Base-by-base conservation (phyloP, 2,329 filamentous ascomycete genomes). In the Madurella mycetomatis region DNA sequence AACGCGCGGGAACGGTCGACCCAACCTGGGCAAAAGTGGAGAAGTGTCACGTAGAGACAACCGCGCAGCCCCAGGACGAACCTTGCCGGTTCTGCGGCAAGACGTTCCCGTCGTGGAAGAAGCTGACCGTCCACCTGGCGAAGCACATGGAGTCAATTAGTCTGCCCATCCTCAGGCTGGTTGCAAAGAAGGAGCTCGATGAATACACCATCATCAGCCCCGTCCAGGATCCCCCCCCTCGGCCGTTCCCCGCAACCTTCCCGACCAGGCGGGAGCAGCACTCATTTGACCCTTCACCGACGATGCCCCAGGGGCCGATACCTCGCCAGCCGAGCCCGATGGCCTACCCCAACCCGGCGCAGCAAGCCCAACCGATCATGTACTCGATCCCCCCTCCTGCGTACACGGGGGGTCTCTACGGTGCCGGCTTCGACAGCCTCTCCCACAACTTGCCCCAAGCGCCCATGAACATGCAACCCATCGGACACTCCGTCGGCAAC, bases 141-240 rank as follows among this genome's bases (percentile, higher is more conserved):
- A 92, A 92, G 70, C 92, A 96, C 69, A 94, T 96, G 90, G 90
- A 96, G 70, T 85, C 90, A 61, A 88, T 96, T 66, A 89, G 88
- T 64, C 81, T 96, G 66, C 91, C 92, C 0, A 82, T 96, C 32
- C 75, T 95, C 53, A 73, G 75, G 15, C 74, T 86, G 2, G 82
- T 85, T 3, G 76, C 76, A 32, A 63, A 61, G 30, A 66, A 62
- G 54, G 66, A 70, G 15, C 61, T 86, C 16, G 75, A 79, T 19
- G 76, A 77, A 8, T 82, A 87, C 62, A 86, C 83, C 18, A 76
- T 86, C 59, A 85, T 88, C 68, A 87, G 84, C 64, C 85, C 85
- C 0, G 76, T 87, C 2, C 83, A 85, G 61, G 81, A 84, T 43
- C 75, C 73, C 1, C 75, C 77, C 8, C 73, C 72, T 9, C 73